Conservation (phyloP, 768 basidiomycete species). For the Trametes coccinea region DNA sequence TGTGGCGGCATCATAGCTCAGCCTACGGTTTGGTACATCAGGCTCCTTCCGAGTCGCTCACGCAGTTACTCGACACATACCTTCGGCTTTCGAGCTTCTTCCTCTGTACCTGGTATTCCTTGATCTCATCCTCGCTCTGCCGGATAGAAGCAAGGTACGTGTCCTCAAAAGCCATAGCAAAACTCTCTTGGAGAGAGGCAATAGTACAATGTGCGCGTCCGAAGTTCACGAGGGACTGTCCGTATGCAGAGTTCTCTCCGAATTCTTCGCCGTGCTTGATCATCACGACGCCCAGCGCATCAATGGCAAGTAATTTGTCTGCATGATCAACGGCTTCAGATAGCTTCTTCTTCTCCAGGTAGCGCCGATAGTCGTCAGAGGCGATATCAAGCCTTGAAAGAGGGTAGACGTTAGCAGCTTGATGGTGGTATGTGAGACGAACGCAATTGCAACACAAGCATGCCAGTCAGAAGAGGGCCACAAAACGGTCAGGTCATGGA, state of each 20-base stretch:
- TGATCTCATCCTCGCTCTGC: conserved; percentile 69
- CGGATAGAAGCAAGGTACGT: conserved; percentile 71
- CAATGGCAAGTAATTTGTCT: conserved; percentile 75
- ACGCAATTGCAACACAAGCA: too few relatives aligned
- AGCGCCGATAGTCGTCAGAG: conserved; percentile 69
- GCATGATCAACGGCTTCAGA: conserved; percentile 58
- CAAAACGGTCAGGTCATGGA: too few relatives aligned
- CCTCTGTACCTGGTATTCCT: conserved; percentile 75
- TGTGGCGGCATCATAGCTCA: conserved; percentile 75
- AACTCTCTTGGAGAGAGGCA: conserved; percentile 83
- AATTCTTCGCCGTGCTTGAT: conserved; percentile 82
- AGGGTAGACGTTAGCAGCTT: too few relatives aligned
- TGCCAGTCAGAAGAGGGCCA: too few relatives aligned
- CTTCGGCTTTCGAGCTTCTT: conserved; percentile 89
- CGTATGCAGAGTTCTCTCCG: conserved; percentile 73
- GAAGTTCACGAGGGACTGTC: conserved; percentile 66
- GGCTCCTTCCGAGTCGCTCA: neutral
- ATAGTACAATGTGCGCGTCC: conserved; percentile 86
- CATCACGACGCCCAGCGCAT: conserved; percentile 85
- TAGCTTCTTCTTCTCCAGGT: conserved; percentile 75
- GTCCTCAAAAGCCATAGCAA: conserved; percentile 69
- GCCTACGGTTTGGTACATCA: conserved; percentile 32
- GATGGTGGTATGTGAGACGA: too few relatives aligned
- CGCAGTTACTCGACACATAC: conserved; percentile 39
- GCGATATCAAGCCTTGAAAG: conserved; percentile 71